Percentiles rank a stretch among this genome's conserved stretches.
phyloP scores from a whole-genome alignment of 2,329 filamentous ascomycete species.

The Colletotrichum sojae region DNA sequence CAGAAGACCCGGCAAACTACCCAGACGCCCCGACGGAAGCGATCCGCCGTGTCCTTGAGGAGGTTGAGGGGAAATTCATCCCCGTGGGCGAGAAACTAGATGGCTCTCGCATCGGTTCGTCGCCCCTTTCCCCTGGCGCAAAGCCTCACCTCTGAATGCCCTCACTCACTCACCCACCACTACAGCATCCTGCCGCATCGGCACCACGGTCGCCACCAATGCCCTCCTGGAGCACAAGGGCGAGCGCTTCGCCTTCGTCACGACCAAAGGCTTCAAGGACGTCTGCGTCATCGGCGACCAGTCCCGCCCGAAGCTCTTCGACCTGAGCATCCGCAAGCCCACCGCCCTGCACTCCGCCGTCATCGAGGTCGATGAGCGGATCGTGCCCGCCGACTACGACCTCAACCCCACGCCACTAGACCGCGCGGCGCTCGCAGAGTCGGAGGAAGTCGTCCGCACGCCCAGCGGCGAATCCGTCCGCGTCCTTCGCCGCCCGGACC shows the following conservation, averaged over 20 bases:
- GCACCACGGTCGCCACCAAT: slow-evolving; percentile 83
- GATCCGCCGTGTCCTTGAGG: slow-evolving; percentile 76
- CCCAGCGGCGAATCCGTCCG: slow-evolving; percentile 76
- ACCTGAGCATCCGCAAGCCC: slow-evolving; percentile 76
- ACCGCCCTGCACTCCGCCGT: slow-evolving; percentile 78
- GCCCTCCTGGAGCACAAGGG: slow-evolving; percentile 81
- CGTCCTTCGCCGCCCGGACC: slow-evolving; percentile 69
- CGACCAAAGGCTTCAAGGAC: slow-evolving; percentile 79
- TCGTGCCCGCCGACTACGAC: slow-evolving; percentile 81
- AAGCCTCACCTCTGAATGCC: not conserved
- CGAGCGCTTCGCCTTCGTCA: slow-evolving; percentile 77
- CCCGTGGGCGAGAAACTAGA: slow-evolving; percentile 53
- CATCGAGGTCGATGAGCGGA: slow-evolving; percentile 79
- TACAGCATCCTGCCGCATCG: slow-evolving; percentile 78
- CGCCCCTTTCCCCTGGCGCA: not conserved
- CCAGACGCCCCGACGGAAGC: slow-evolving; percentile 80
- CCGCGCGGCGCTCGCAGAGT: slow-evolving; percentile 52
- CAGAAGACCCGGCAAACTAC: slow-evolving; percentile 80
- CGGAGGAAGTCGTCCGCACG: slow-evolving; percentile 69
- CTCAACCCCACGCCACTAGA: slow-evolving; percentile 70
- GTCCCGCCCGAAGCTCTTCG: slow-evolving; percentile 79
- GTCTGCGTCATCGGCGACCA: slow-evolving; percentile 82
- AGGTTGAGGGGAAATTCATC: slow-evolving; percentile 71
- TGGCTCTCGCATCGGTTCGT: slow-evolving; percentile 50
- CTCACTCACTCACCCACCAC: slow-evolving; percentile 14